Evolutionary conservation across 495 filamentous ascomycete species (phyloP), one percentile per base, ranked within the genome.

Genomic region (Hypoxylon subgilvum): DNA sequence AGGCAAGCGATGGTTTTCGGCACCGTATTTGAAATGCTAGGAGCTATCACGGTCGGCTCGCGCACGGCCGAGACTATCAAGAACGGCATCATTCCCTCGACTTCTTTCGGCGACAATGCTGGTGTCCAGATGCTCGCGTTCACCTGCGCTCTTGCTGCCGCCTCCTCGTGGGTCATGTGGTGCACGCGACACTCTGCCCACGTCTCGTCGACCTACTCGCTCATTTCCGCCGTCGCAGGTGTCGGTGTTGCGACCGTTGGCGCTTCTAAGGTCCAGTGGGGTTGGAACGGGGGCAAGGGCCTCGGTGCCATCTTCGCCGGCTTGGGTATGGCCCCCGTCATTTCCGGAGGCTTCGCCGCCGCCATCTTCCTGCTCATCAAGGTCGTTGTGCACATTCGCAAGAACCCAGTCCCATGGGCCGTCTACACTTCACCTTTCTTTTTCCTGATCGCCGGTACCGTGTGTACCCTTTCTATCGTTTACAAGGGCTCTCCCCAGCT

Each of bases 131-230:
- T 86, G 79, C 73, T 86, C 38, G 84, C 82, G 8, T 84, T 82
- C 66, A 80, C 78, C 43, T 82, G 79, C 46, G 82, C 83, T 28
- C 71, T 83, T 0, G 82, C 76, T 14, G 83, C 74, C 18, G 82
- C 82, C 22, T 70, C 70, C 5, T 62, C 62, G 4, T 72, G 68
- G 68, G 70, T 72, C 13, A 86, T 84, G 83, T 84, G 82, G 83
- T 85, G 82, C 52, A 87, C 83, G 3, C 69, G 74, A 12, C 74
- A 85, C 71, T 84, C 80, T 3, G 79, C 81, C 41, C 81, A 84
- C 73, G 84, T 86, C 50, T 86, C 84, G 1, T 84, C 82, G 2
- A 87, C 83, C 27, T 86, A 87, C 72, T 85, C 83, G 2, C 78
- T 86, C 41, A 78, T 87, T 57, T 84, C 83, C 5, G 81, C 83